Evolutionary conservation across 768 basidiomycete species (phyloP), one percentile per base, ranked within the genome.

Genomic region (Termitomyces titanicus): DNA sequence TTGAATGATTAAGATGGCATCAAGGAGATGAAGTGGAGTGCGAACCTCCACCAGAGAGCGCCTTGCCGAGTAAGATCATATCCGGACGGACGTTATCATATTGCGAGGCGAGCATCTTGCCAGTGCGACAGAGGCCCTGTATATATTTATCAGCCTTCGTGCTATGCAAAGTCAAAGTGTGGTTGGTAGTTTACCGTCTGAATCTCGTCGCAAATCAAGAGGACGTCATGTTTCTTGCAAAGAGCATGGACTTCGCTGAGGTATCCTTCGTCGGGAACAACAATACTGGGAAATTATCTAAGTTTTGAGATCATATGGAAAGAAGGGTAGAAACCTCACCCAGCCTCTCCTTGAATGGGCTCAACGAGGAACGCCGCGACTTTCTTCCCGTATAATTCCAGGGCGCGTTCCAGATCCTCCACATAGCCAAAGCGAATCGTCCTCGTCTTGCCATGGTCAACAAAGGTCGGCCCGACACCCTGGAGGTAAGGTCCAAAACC

Each of bases 311-410:
- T 5, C 29, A 6, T n/a, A 31, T 8, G 2, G 25, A 18, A 33
- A 25, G 17, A 6, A 8, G 10, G 24, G 24, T 25, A 6, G 5
- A 17, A 13, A 6, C 60, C 89, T 43, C 68, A 93, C 92, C 94
- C 95, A 17, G 96, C 96, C 73, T 98, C 96, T n/a, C 96, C 96
- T 69, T 99, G 97, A 58, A 99, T 98, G 5, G 97, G 97, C 72
- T 99, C 97, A 3, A 99, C 82, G 53, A 99, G 79, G 77, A 99
- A 94, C 1, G 92, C 96, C 6, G 95, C 97, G 24, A 92, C 85
- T 55, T 89, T 79, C 58, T 87, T 71, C 9, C 96, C 94, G 67
- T 94, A 79, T 35, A 86, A 67, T 57, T 91, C 85, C 29, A 99
- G 70, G 5, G 92, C 96, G 11, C 78, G 77, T 67, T 86, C 82